A percentile compares a stretch with the other conserved stretches of the same genome.
Evolutionary conservation across 1,284 basidiomycete genomes (phyloP).

Genomic region (Fomitopsis palustris): DNA sequence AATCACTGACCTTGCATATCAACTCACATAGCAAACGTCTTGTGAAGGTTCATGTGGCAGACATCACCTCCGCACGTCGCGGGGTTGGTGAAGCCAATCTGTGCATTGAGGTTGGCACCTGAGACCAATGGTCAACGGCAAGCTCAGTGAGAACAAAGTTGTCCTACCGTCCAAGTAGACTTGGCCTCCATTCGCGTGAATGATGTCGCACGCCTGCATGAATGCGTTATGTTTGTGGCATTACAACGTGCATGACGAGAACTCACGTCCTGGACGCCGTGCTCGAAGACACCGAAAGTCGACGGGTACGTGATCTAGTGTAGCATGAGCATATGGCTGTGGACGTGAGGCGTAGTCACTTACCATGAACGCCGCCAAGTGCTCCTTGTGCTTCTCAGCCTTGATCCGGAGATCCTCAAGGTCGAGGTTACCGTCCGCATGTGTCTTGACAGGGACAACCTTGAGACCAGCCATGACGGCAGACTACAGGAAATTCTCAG

Average conservation of each 20-base stretch:
- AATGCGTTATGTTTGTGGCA: neutral
- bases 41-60: constrained; percentile 97
- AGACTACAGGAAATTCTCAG: constrained; percentile 47
- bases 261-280: constrained; percentile 77
- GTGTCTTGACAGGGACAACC: constrained; percentile 91
- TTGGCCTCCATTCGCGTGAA: constrained; percentile 94
- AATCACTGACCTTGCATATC: constrained; percentile 1
- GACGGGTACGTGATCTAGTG: constrained; percentile 89
- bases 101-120: constrained; percentile 93
- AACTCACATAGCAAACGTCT: constrained; percentile 88
- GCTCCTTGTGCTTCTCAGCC: constrained; percentile 88
- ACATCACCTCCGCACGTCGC: constrained; percentile 96
- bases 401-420: constrained; percentile 83
- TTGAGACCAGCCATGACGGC: constrained; percentile 97
- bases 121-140: constrained; percentile 5
- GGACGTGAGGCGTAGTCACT: constrained; percentile 14
- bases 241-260: neutral
- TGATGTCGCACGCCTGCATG: constrained; percentile 80
- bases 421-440: constrained; percentile 86
- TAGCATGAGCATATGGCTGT: no score
- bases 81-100: constrained; percentile 95
- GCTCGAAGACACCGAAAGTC: constrained; percentile 97
- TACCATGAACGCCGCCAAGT: constrained; percentile 96
- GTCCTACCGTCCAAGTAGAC: constrained; percentile 87
- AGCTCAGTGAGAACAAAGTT: neutral